Percentiles rank a stretch among this genome's conserved stretches.
These are phyloP conservation scores for Mrakia hoshinonis DNA, from an alignment of 768 basidiomycete species.

Conservation along the genomic window DNA sequence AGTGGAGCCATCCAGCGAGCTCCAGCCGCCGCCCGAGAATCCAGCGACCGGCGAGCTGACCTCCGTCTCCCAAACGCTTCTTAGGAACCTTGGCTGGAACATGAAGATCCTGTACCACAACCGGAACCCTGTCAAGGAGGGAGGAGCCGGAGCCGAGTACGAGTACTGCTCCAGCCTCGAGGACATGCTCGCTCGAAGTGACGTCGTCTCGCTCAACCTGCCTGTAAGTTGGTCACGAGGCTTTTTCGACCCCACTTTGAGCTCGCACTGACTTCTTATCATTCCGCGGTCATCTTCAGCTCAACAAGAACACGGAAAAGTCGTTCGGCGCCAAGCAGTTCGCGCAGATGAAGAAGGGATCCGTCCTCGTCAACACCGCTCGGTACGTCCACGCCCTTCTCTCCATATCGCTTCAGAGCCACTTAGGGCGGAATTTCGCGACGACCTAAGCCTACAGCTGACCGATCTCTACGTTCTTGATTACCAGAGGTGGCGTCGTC, in stretches of 20 bases:
- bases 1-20: too few species aligned
- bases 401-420: neutral
- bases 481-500: conserved; percentile 26
- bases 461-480: neutral
- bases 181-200: conserved; percentile 59
- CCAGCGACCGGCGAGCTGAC: too few species aligned
- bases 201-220: conserved; percentile 78
- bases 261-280: neutral
- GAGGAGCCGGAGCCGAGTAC: conserved; percentile 47
- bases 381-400: conserved; percentile 1
- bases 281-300: neutral
- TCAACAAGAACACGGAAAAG: conserved; percentile 30
- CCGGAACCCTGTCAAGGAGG: conserved; percentile 42
- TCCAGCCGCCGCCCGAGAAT: too few species aligned
- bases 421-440: neutral
- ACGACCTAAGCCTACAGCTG: neutral
- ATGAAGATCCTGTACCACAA: conserved; percentile 77
- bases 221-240: conserved; percentile 42
- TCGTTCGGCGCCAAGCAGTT: conserved; percentile 30
- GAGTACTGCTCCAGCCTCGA: conserved; percentile 59
- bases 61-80: neutral
- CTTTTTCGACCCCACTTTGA: too few species aligned
- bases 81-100: conserved; percentile 52
- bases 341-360: conserved; percentile 28
- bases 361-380: conserved; percentile 29